Evolutionary conservation across 768 basidiomycete genomes (phyloP).

Genomic region (Tremella yokohamensis): DNA sequence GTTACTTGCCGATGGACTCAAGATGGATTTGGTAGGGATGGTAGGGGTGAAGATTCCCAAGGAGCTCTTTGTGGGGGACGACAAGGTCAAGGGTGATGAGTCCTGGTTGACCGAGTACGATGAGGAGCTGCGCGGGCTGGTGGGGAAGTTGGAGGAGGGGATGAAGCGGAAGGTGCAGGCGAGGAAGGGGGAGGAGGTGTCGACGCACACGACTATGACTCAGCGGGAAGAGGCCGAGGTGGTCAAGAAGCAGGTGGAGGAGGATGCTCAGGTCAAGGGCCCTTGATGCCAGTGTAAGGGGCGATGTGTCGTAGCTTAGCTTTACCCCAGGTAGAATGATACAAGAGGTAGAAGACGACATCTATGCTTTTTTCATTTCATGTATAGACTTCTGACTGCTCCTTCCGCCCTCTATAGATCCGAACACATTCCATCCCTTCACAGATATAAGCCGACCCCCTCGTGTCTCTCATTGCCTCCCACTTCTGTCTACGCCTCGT

Average conservation of each 20-base stretch:
- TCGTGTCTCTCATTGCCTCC: too few relatives aligned
- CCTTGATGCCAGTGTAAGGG: too few relatives aligned
- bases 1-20: slow-evolving; percentile 33
- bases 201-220: too few relatives aligned
- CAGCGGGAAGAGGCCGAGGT: slow-evolving; percentile 4
- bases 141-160: not conserved
- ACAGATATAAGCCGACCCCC: too few relatives aligned
- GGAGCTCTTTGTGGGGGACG: slow-evolving; percentile 9
- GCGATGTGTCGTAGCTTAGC: too few relatives aligned
- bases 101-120: slow-evolving; percentile 10
- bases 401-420: too few relatives aligned
- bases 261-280: not conserved
- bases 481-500: too few relatives aligned
- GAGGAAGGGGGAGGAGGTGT: slow-evolving; percentile 1
- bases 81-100: slow-evolving; percentile 16
- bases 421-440: too few relatives aligned
- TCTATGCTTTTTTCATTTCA: too few relatives aligned
- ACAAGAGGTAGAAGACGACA: too few relatives aligned
- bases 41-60: slow-evolving; percentile 59
- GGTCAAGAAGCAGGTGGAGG: slow-evolving; percentile 9
- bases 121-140: not conserved
- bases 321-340: too few relatives aligned
- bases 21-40: slow-evolving; percentile 52
- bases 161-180: not conserved
- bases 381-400: too few relatives aligned